These are phyloP conservation scores for Leucosporidium creatinivorum DNA, from an alignment of 768 basidiomycete genomes.

Conservation along the genomic window DNA sequence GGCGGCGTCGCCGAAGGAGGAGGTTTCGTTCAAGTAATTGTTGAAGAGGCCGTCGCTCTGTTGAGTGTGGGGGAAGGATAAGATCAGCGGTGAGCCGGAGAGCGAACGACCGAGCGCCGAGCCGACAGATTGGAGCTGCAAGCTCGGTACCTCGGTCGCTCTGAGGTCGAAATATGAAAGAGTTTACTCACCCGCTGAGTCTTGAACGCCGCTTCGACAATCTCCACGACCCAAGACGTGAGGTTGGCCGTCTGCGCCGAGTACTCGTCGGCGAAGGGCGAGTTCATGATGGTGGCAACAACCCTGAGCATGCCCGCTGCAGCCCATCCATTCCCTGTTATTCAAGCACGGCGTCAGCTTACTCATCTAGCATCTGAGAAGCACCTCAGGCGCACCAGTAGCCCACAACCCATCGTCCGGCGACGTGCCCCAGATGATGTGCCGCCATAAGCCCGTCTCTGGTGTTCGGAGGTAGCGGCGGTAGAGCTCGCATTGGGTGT, in stretches of 20 bases:
- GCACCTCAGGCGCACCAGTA: constrained; percentile 15
- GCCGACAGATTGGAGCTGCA: background rate
- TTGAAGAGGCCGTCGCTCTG: constrained; percentile 45
- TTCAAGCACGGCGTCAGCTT: too few species aligned
- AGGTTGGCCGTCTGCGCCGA: constrained; percentile 37
- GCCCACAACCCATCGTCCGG: constrained; percentile 70
- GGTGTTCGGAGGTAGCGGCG: constrained; percentile 56
- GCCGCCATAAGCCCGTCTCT: constrained; percentile 58
- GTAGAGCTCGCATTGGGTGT: constrained; percentile 66
- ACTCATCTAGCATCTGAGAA: too few species aligned
- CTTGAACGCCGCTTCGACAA: constrained; percentile 27
- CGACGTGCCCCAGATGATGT: constrained; percentile 56
- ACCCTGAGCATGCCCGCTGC: constrained; percentile 82
- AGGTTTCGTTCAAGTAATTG: constrained; percentile 56
- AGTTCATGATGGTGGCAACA: constrained; percentile 61
- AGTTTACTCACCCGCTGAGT: constrained; percentile 11
- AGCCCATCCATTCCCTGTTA: constrained; percentile 64
- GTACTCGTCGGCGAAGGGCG: constrained; percentile 44
- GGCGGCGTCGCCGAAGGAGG: constrained; percentile 63
- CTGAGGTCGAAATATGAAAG: too few species aligned
- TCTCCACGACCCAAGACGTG: constrained; percentile 37
- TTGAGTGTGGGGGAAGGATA: background rate
- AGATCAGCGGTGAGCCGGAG: background rate
- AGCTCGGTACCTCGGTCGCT: too few species aligned
- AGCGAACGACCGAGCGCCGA: background rate